A percentile compares a stretch with the other conserved stretches of the same genome.
These are phyloP conservation scores for Nothomitra cinnamomea DNA, from an alignment of 2,329 filamentous ascomycete genomes.

Conservation along the genomic window DNA sequence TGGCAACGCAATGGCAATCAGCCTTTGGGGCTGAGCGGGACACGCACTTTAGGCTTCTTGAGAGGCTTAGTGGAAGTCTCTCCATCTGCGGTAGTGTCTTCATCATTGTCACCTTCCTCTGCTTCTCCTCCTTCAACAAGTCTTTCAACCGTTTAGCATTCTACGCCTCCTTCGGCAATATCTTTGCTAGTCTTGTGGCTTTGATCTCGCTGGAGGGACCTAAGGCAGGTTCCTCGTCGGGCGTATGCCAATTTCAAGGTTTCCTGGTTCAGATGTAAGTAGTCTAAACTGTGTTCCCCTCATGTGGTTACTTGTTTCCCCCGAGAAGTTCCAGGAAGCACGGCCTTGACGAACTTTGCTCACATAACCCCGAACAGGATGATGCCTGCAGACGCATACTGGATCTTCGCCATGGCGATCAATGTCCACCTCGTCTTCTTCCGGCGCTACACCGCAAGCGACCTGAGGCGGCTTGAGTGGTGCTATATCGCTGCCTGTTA, in stretches of 20 bases:
- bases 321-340: too few species aligned
- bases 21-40: too few species aligned
- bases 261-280: conserved; percentile 70
- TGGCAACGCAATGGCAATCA: too few species aligned
- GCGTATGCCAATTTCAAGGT: conserved; percentile 58
- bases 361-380: conserved; percentile 47
- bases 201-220: conserved; percentile 51
- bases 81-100: conserved; percentile 55
- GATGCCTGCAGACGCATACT: conserved; percentile 25
- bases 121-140: conserved; percentile 59
- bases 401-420: conserved; percentile 8
- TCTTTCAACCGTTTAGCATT: conserved; percentile 79
- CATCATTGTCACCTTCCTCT: conserved; percentile 53
- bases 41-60: too few species aligned
- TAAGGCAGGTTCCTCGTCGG: conserved; percentile 27
- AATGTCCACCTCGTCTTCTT: conserved; percentile 8
- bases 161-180: conserved; percentile 67
- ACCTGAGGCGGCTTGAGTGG: conserved; percentile 6
- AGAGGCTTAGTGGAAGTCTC: conserved; percentile 44
- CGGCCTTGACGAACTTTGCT: too few species aligned
- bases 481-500: conserved; percentile 8
- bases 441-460: conserved; percentile 6
- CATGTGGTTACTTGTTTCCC: too few species aligned
- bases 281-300: not conserved
- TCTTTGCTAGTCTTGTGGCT: conserved; percentile 60